These are phyloP conservation scores for Xylaria telfairii DNA, from an alignment of 495 filamentous ascomycete species.

Conservation along the genomic window DNA sequence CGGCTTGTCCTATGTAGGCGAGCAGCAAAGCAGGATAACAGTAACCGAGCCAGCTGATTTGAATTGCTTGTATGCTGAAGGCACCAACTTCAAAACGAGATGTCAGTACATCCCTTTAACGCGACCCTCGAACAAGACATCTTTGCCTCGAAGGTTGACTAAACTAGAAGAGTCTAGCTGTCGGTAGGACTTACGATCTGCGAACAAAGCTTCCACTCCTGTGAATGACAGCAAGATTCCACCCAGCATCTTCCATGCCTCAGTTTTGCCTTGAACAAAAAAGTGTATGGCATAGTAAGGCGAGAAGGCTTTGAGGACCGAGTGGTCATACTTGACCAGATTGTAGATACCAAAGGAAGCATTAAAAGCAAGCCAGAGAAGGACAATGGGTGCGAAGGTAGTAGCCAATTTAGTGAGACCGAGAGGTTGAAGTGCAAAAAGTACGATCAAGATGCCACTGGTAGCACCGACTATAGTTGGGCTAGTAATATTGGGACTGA, in stretches of 20 bases:
- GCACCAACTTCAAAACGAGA: constrained; percentile 56
- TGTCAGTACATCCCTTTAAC: neutral
- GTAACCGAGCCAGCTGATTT: constrained; percentile 68
- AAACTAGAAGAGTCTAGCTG: neutral
- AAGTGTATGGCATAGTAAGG: constrained; percentile 68
- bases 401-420: constrained; percentile 69
- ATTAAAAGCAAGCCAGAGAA: constrained; percentile 76
- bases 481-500: constrained; percentile 52
- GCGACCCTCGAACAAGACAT: neutral
- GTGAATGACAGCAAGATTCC: constrained; percentile 76
- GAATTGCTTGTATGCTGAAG: constrained; percentile 66
- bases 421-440: constrained; percentile 74
- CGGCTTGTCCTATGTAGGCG: constrained; percentile 77
- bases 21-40: constrained; percentile 72
- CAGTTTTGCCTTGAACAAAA: constrained; percentile 64
- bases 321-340: constrained; percentile 65
- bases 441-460: constrained; percentile 70
- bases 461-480: constrained; percentile 68
- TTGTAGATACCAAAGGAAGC: constrained; percentile 74
- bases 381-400: constrained; percentile 73
- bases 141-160: neutral
- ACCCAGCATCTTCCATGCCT: constrained; percentile 71
- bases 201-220: constrained; percentile 77
- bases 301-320: constrained; percentile 72
- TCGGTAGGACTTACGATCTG: constrained; percentile 51